Percentiles rank a stretch among this genome's conserved stretches.
Evolutionary conservation across 2,329 filamentous ascomycete species (phyloP).

Genomic region (Fusarium sp.): DNA sequence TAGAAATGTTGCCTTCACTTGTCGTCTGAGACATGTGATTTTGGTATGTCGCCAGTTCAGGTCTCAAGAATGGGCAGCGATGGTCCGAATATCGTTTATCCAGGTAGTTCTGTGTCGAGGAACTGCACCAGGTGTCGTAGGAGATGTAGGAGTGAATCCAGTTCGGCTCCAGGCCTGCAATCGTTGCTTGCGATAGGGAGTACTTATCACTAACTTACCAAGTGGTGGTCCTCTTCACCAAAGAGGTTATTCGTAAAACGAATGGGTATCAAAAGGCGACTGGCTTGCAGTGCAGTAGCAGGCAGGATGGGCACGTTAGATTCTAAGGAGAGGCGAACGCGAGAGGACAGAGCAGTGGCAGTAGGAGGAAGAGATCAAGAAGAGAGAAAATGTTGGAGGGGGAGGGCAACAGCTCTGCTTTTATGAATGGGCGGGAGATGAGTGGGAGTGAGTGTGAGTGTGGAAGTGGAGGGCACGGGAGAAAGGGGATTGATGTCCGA

Average conservation of each 20-base stretch:
- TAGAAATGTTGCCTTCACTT: conserved; percentile 2
- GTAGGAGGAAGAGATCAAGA: conserved; percentile 28
- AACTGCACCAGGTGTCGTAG: conserved; percentile 1
- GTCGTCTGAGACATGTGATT: conserved; percentile 20
- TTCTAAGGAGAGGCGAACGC: conserved; percentile 38
- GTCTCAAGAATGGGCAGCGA: conserved; percentile 6
- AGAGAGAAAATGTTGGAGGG: conserved; percentile 12
- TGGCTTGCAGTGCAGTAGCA: conserved; percentile 42
- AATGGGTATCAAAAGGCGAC: conserved; percentile 40
- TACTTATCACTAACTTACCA: conserved; percentile 41
- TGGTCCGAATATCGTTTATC: conserved; percentile 6
- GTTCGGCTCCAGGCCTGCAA: background rate
- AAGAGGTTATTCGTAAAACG: conserved; percentile 31
- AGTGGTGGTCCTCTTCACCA: conserved; percentile 28
- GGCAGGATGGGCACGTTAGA: conserved; percentile 27
- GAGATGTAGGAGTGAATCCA: background rate
- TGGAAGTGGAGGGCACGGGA: conserved; percentile 11
- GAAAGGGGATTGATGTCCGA: conserved; percentile 31
- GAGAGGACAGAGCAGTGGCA: conserved; percentile 37
- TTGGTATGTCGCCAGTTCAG: conserved; percentile 7
- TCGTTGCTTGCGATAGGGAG: background rate
- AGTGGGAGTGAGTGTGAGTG: background rate
- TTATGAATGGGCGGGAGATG: conserved; percentile 36
- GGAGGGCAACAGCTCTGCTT: conserved; percentile 38
- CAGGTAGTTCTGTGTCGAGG: background rate